Evolutionary conservation across 257 asterid genomes (phyloP).

Genomic region (Henckelia pumila): DNA sequence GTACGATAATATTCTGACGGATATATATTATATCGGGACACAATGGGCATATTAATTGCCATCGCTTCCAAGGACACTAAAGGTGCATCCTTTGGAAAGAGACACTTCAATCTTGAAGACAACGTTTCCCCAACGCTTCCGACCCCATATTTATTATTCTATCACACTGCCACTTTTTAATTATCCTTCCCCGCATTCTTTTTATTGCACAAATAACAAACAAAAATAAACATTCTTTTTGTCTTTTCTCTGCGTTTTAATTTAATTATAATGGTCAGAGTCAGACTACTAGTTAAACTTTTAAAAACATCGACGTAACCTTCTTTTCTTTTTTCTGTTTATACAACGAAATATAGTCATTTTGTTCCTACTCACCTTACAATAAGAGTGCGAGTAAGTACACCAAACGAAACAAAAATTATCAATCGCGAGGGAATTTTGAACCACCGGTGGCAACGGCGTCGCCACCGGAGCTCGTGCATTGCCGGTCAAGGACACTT

Average conservation of each 20-base stretch:
- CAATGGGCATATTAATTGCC: neutral
- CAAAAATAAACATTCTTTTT: neutral
- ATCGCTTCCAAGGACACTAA: no score
- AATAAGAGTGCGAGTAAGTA: neutral
- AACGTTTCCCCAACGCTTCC: conserved; percentile 7
- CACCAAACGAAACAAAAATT: neutral
- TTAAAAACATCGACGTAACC: no score
- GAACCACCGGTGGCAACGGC: neutral
- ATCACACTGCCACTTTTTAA: neutral
- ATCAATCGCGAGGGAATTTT: neutral
- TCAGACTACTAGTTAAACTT: neutral
- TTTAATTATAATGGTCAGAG: neutral
- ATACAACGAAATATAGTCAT: neutral
- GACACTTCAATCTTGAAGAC: conserved; percentile 1
- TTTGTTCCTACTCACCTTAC: no score
- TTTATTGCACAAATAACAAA: neutral
- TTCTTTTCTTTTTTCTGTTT: no score
- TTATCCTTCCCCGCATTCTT: no score
- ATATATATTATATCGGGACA: no score
- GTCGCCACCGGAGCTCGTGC: conserved; percentile 32
- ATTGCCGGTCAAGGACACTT: conserved; percentile 30
- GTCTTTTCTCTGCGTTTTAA: neutral
- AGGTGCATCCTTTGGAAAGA: neutral
- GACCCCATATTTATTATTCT: no score
- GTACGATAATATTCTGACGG: no score